Evolutionary conservation across 805 yeast genomes (phyloP).

Genomic region (Kregervanrija delftensis): DNA sequence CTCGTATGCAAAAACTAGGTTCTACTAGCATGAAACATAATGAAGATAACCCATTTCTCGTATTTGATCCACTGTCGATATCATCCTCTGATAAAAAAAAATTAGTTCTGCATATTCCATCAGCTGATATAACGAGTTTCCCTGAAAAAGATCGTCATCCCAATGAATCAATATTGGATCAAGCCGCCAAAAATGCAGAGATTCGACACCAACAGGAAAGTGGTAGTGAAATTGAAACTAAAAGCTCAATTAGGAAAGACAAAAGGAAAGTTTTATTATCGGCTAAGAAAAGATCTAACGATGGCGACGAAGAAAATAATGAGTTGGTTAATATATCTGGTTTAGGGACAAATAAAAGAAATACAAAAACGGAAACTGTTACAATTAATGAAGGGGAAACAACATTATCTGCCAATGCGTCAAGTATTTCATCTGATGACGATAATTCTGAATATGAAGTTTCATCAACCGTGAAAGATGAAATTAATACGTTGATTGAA

Average conservation of each 20-base stretch:
- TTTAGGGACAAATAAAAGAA: not conserved
- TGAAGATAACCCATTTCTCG: slow-evolving; percentile 2
- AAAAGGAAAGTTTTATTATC: too few relatives aligned
- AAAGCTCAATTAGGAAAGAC: too few relatives aligned
- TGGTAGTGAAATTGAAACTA: too few relatives aligned
- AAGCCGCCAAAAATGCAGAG: slow-evolving; percentile 4
- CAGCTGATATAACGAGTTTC: slow-evolving; percentile 1
- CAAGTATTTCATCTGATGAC: not conserved
- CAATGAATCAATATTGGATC: slow-evolving; percentile 7
- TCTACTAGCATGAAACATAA: not conserved
- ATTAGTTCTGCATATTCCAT: slow-evolving; percentile 3
- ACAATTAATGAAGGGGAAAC: slow-evolving; percentile 5
- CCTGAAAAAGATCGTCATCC: slow-evolving; percentile 1
- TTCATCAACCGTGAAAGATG: slow-evolving; percentile 26
- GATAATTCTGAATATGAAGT: slow-evolving; percentile 1
- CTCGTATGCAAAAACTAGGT: not conserved
- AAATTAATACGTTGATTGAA: slow-evolving; percentile 22
- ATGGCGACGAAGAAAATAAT: too few relatives aligned
- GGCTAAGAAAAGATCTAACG: too few relatives aligned
- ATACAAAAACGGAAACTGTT: not conserved
- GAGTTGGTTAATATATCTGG: too few relatives aligned
- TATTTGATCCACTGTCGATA: too few relatives aligned
- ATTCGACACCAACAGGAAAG: not conserved
- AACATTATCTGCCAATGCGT: not conserved
- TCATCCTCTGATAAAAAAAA: not conserved